phyloP scores from a whole-genome alignment of 108 stramenopile genomes.

The Nannochloropsis granulata region DNA sequence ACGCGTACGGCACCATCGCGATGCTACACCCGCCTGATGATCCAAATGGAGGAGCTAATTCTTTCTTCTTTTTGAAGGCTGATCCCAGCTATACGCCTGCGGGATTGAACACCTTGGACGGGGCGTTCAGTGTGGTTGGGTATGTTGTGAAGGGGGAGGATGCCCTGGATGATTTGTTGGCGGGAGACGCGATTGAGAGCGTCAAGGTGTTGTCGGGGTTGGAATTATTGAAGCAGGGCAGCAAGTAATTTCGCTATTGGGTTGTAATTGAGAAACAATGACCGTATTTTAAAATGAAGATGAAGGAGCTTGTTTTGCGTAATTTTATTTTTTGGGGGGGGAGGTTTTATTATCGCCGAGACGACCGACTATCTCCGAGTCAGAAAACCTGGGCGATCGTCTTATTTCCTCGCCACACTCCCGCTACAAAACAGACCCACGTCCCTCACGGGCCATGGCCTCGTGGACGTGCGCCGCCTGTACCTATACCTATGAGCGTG shows the following conservation, averaged over 20 bases:
- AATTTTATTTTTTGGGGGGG: not conserved
- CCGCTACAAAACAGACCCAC: too few species aligned
- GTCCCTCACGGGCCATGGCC: too few species aligned
- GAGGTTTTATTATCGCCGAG: too few species aligned
- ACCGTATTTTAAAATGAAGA: not conserved
- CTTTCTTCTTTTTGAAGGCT: not conserved
- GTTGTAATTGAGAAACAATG: not conserved
- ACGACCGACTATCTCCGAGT: too few species aligned
- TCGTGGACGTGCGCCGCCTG: too few species aligned
- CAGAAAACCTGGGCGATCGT: too few species aligned
- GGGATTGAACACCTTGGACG: not conserved
- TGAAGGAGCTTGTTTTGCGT: not conserved
- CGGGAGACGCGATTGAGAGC: not conserved
- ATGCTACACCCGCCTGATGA: not conserved
- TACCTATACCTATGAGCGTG: too few species aligned
- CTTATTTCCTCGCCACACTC: too few species aligned
- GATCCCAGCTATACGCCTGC: slow-evolving; percentile 2
- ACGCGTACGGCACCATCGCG: not conserved
- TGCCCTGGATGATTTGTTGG: not conserved
- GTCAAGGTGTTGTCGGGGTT: not conserved
- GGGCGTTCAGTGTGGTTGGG: not conserved
- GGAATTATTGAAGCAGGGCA: not conserved
- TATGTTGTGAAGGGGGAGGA: not conserved
- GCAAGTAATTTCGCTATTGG: not conserved
- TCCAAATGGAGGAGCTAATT: not conserved